Evolutionary conservation across 176 grass and related monocot genomes (phyloP).

Genomic region (Tillandsia fasciculata): DNA sequence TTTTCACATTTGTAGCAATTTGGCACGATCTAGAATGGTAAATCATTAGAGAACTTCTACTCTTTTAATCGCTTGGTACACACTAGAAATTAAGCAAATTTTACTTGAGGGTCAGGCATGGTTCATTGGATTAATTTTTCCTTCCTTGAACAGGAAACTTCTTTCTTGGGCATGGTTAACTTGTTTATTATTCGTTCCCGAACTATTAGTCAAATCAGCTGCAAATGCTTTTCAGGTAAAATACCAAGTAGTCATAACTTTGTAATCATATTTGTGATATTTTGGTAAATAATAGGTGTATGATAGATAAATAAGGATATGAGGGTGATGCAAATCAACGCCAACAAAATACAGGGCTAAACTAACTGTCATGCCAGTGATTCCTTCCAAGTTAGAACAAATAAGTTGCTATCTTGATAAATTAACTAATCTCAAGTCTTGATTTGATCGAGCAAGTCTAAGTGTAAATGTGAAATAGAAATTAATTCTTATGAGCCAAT

Average conservation of each 20-base stretch:
- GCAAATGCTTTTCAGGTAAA: slow-evolving; percentile 62
- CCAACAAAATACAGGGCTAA: too few relatives aligned
- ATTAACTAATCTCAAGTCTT: neutral
- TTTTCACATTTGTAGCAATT: slow-evolving; percentile 93
- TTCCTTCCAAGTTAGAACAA: too few relatives aligned
- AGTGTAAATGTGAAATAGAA: neutral
- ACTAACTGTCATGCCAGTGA: too few relatives aligned
- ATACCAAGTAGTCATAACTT: slow-evolving; percentile 12
- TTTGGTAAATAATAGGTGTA: slow-evolving; percentile 1
- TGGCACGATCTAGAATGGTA: slow-evolving; percentile 99
- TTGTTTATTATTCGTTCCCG: slow-evolving; percentile 83
- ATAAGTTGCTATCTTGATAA: neutral
- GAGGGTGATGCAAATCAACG: neutral
- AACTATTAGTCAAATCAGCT: slow-evolving; percentile 73
- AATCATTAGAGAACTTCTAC: slow-evolving; percentile 7
- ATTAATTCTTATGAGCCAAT: neutral
- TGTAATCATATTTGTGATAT: neutral
- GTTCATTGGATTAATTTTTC: slow-evolving; percentile 16
- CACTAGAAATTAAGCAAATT: neutral
- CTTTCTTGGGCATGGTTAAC: slow-evolving; percentile 96
- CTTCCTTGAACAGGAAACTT: slow-evolving; percentile 57
- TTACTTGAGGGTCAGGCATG: neutral
- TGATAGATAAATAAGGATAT: slow-evolving; percentile 2
- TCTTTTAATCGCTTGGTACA: neutral
- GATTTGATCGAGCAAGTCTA: neutral